Percentiles rank a stretch among this genome's conserved stretches.
These are phyloP conservation scores for Eimeria acervulina DNA, from an alignment of 169 alveolate genomes.

Conservation along the genomic window DNA sequence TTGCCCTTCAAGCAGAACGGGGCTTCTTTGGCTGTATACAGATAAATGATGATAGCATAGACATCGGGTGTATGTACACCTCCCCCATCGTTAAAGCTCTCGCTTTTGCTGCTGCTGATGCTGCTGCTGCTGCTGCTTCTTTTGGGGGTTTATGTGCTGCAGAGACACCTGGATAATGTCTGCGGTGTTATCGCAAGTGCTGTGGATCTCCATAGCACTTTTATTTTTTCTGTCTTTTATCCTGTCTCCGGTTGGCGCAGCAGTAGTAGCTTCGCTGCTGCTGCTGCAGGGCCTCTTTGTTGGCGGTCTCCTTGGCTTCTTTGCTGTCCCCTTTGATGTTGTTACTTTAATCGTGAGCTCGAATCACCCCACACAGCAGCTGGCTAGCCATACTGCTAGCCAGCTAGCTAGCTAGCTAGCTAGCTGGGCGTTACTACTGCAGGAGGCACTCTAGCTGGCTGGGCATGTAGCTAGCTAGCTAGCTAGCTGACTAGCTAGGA, in stretches of 20 bases:
- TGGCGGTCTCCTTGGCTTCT: not conserved
- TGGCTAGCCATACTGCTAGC: too few relatives aligned
- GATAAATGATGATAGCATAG: not conserved
- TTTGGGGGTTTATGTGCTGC: not conserved
- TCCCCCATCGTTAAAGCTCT: too few relatives aligned
- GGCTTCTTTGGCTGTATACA: not conserved
- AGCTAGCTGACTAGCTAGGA: too few relatives aligned
- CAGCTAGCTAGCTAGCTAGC: too few relatives aligned
- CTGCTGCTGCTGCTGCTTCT: not conserved
- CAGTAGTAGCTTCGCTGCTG: too few relatives aligned
- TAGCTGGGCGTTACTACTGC: too few relatives aligned
- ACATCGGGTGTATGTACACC: not conserved
- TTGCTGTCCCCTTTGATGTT: slow-evolving; percentile 17
- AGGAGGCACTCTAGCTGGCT: slow-evolving; percentile 40
- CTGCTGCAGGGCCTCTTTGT: slow-evolving; percentile 36
- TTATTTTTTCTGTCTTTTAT: not conserved
- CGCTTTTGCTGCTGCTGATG: too few relatives aligned
- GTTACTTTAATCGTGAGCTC: slow-evolving; percentile 35
- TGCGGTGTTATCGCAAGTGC: not conserved
- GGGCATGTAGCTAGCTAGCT: not conserved
- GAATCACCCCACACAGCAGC: not conserved
- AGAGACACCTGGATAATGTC: slow-evolving; percentile 31
- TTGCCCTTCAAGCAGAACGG: not conserved
- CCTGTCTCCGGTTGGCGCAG: slow-evolving; percentile 17
- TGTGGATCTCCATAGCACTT: not conserved